These are phyloP conservation scores for Musa beccarii DNA, from an alignment of 176 grass and related monocot genomes.

Conservation along the genomic window DNA sequence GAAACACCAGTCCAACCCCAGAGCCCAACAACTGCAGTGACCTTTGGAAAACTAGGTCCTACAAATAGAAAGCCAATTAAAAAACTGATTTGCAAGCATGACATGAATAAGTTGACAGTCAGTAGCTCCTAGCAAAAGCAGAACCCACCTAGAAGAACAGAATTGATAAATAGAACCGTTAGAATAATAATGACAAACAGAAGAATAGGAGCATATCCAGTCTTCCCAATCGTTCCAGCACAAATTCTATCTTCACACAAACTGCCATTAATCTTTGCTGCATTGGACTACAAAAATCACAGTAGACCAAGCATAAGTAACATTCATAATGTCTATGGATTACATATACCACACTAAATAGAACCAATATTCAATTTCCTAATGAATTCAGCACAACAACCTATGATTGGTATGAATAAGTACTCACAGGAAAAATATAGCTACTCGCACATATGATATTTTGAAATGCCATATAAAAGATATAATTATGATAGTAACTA, in stretches of 20 bases:
- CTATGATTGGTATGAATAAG: neutral
- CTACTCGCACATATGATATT: neutral
- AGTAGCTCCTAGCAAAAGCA: neutral
- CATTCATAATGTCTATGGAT: slow-evolving; percentile 8
- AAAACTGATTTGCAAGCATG: slow-evolving; percentile 15
- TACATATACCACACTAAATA: neutral
- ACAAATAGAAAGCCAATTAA: slow-evolving; percentile 27
- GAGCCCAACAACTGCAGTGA: slow-evolving; percentile 62
- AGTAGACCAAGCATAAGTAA: slow-evolving; percentile 31
- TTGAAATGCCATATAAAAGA: neutral
- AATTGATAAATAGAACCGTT: slow-evolving; percentile 72
- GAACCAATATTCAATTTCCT: neutral
- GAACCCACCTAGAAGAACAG: slow-evolving; percentile 62
- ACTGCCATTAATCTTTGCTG: slow-evolving; percentile 48
- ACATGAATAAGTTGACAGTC: slow-evolving; percentile 7
- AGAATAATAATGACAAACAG: slow-evolving; percentile 46
- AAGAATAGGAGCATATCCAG: slow-evolving; percentile 84
- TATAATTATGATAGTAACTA: neutral
- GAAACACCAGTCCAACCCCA: slow-evolving; percentile 76
- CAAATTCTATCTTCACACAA: slow-evolving; percentile 59
- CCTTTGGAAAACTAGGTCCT: slow-evolving; percentile 70
- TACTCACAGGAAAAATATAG: neutral
- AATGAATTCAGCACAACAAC: neutral
- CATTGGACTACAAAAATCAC: slow-evolving; percentile 58
- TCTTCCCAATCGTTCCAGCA: slow-evolving; percentile 39